A percentile compares a stretch with the other conserved stretches of the same genome.
These are phyloP conservation scores for Sarcodon sp. DNA, from an alignment of 768 basidiomycete genomes.

Conservation along the genomic window DNA sequence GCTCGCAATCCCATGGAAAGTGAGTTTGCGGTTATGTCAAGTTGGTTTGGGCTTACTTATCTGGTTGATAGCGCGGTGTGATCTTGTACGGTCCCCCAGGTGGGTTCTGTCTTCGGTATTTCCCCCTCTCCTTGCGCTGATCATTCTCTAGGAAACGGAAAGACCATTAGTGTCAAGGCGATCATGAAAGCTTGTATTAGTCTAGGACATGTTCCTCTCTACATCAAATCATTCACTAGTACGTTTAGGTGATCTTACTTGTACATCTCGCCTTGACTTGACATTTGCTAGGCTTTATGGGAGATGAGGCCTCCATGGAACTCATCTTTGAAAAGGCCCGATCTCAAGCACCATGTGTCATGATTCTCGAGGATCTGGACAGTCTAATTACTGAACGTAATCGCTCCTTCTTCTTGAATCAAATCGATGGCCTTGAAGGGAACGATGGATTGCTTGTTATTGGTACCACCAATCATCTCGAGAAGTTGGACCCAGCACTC, in stretches of 20 bases:
- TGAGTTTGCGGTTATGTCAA: slow-evolving; percentile 9
- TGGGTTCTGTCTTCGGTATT: slow-evolving; percentile 5
- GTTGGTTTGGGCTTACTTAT: background rate
- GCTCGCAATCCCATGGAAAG: slow-evolving; percentile 78
- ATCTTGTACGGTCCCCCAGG: slow-evolving; percentile 81
- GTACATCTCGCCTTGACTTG: background rate
- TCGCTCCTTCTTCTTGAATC: slow-evolving; percentile 82
- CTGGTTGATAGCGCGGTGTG: slow-evolving; percentile 46
- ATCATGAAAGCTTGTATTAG: slow-evolving; percentile 66
- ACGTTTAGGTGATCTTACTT: slow-evolving; percentile 9
- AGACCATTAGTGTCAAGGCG: slow-evolving; percentile 72
- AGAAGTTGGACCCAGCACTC: slow-evolving; percentile 64
- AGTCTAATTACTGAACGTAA: slow-evolving; percentile 68
- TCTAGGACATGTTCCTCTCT: slow-evolving; percentile 53
- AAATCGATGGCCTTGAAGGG: slow-evolving; percentile 67
- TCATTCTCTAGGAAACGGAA: slow-evolving; percentile 51
- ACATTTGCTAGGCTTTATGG: slow-evolving; percentile 30
- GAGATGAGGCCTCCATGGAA: slow-evolving; percentile 58
- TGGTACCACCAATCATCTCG: slow-evolving; percentile 76
- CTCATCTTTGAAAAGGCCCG: slow-evolving; percentile 65
- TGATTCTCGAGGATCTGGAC: slow-evolving; percentile 60
- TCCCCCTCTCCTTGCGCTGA: background rate
- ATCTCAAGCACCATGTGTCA: slow-evolving; percentile 49
- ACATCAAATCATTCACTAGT: slow-evolving; percentile 76
- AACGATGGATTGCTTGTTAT: slow-evolving; percentile 75